These are phyloP conservation scores for Syzygium grande DNA, from an alignment of 345 rosid species.

Conservation along the genomic window DNA sequence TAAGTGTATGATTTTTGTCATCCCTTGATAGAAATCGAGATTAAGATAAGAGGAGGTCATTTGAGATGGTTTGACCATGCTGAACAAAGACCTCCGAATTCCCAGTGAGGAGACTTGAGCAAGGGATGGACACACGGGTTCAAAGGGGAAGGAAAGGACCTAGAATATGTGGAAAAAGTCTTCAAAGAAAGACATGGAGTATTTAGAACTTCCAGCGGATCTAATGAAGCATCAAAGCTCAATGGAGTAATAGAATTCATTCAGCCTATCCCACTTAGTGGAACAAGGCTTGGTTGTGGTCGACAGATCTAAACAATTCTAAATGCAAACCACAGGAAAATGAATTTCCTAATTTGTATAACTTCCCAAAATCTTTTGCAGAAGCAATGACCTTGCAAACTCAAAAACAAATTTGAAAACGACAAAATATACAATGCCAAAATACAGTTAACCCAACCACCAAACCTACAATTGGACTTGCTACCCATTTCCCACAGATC, in stretches of 20 bases:
- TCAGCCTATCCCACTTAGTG: not conserved
- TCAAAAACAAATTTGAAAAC: not conserved
- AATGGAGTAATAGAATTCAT: not conserved
- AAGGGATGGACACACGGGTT: constrained; percentile 44
- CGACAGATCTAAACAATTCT: not conserved
- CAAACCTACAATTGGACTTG: not conserved
- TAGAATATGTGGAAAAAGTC: not conserved
- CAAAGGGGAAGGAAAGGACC: not conserved
- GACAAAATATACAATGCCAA: not conserved
- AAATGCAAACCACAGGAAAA: not conserved
- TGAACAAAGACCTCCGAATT: not conserved
- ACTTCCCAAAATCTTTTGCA: not conserved
- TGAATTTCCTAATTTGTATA: not conserved
- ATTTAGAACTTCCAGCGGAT: not conserved
- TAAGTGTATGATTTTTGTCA: not conserved
- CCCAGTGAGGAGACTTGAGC: not conserved
- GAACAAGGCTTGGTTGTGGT: not conserved
- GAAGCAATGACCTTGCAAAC: not conserved
- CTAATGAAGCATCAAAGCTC: not conserved
- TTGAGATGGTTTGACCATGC: not conserved
- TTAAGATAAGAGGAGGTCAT: not conserved
- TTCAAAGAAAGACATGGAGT: not conserved
- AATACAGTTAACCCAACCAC: not conserved
- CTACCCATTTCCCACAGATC: not conserved
- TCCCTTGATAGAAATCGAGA: not conserved